Evolutionary conservation across 106 monocot species (phyloP).

Genomic region (Xerophyta viscosa): DNA sequence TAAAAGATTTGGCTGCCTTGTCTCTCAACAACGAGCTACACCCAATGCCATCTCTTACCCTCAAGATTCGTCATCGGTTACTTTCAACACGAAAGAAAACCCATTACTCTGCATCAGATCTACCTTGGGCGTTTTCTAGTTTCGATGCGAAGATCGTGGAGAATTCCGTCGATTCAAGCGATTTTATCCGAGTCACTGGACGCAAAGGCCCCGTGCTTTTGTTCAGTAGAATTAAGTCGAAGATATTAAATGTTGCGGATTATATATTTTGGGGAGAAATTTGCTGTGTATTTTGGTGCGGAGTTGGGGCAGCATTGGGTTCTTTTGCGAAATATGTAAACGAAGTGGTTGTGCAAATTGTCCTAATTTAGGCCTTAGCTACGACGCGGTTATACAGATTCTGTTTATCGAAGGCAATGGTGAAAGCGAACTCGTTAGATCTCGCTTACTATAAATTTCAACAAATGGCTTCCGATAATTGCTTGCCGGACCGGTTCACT

Average conservation of each 20-base stretch:
- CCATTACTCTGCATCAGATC: constrained; percentile 47
- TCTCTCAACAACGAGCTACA: constrained; percentile 42
- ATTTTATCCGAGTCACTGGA: constrained; percentile 37
- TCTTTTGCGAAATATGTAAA: constrained; percentile 69
- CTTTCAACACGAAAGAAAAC: constrained; percentile 29
- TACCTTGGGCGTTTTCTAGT: constrained; percentile 67
- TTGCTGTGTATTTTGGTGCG: constrained; percentile 48
- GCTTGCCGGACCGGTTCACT: constrained; percentile 74
- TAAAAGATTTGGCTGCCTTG: constrained; percentile 58
- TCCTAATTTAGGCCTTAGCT: constrained; percentile 39
- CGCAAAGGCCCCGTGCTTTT: constrained; percentile 62
- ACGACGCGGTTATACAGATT: constrained; percentile 64
- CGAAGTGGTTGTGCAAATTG: constrained; percentile 75
- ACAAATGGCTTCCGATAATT: constrained; percentile 85
- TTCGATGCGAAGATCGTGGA: constrained; percentile 21
- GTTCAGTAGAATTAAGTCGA: constrained; percentile 35
- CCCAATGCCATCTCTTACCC: background rate
- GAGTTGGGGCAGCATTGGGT: constrained; percentile 93
- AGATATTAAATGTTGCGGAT: constrained; percentile 41
- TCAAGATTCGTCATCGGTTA: constrained; percentile 24
- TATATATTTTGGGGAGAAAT: constrained; percentile 55
- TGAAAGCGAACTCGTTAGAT: constrained; percentile 67
- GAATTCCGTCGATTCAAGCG: constrained; percentile 29
- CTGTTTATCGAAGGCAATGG: constrained; percentile 73
- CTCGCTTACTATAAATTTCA: constrained; percentile 84